Percentiles rank a stretch among this genome's conserved stretches.
Conservation (phyloP, 2,329 filamentous ascomycete genomes). For the Hypoxylon sp. region DNA sequence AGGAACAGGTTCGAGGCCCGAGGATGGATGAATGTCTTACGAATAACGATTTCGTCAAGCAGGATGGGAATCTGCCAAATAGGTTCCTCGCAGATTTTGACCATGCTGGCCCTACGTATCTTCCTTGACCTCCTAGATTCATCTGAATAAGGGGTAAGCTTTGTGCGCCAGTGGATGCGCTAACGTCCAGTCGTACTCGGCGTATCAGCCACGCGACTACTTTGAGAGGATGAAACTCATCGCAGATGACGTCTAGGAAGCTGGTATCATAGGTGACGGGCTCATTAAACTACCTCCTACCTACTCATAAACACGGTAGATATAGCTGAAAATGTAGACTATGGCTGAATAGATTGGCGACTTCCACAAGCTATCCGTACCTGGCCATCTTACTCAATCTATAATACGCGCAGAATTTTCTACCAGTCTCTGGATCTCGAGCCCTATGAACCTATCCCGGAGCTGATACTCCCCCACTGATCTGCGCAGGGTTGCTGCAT, state of each 20-base stretch:
- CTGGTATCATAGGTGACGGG: background rate
- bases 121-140: background rate
- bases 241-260: background rate
- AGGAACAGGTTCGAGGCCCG: slow-evolving; percentile 7
- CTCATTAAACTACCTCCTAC: background rate
- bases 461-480: slow-evolving; percentile 26
- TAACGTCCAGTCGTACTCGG: slow-evolving; percentile 9
- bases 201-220: slow-evolving; percentile 7
- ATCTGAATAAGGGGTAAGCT: background rate
- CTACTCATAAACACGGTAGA: no score
- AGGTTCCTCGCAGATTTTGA: background rate
- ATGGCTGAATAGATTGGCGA: background rate
- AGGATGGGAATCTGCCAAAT: slow-evolving; percentile 1
- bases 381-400: background rate
- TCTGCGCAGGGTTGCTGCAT: slow-evolving; percentile 25
- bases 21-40: slow-evolving; percentile 33
- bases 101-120: slow-evolving; percentile 8
- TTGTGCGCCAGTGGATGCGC: slow-evolving; percentile 2
- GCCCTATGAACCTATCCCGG: slow-evolving; percentile 16
- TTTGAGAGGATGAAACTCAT: background rate
- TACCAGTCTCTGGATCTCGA: background rate
- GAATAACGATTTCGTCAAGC: slow-evolving; percentile 17
- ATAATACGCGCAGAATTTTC: background rate
- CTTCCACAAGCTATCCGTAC: background rate
- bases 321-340: slow-evolving; percentile 8